Evolutionary conservation across 2,329 filamentous ascomycete species (phyloP).

Genomic region (Aspergillus versicolor): DNA sequence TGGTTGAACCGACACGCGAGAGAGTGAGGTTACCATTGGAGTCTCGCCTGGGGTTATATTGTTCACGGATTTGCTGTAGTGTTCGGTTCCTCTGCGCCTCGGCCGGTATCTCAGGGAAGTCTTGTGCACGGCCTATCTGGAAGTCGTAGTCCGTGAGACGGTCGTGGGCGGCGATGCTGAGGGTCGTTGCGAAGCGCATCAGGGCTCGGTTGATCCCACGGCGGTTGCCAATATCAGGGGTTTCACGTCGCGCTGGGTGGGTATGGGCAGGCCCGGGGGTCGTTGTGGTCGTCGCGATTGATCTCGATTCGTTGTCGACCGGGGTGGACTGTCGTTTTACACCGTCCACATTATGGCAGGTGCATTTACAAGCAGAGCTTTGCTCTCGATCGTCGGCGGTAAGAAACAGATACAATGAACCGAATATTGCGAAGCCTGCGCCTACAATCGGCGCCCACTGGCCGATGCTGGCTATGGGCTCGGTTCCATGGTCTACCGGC

Average conservation of each 20-base stretch:
- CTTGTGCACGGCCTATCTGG: neutral
- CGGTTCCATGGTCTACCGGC: neutral
- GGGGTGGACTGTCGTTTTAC: neutral
- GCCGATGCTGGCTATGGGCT: conserved; percentile 2
- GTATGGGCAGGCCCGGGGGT: neutral
- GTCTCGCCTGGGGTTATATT: neutral
- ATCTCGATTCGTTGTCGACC: neutral
- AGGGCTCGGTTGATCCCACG: neutral
- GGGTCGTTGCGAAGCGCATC: neutral
- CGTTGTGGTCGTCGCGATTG: neutral
- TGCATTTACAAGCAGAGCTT: neutral
- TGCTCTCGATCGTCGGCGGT: neutral
- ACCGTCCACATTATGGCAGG: neutral
- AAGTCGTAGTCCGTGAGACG: conserved; percentile 1
- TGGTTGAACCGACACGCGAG: neutral
- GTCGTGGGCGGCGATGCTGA: neutral
- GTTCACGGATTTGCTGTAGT: neutral
- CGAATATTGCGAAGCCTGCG: neutral
- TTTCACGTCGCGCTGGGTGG: neutral
- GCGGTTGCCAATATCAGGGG: neutral
- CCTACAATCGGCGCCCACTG: conserved; percentile 7
- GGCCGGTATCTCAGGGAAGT: conserved; percentile 3
- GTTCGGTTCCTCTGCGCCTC: neutral
- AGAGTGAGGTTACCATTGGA: neutral
- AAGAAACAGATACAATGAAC: conserved; percentile 1